Evolutionary conservation across 495 filamentous ascomycete genomes (phyloP).

Genomic region (Cenococcum geophilum): DNA sequence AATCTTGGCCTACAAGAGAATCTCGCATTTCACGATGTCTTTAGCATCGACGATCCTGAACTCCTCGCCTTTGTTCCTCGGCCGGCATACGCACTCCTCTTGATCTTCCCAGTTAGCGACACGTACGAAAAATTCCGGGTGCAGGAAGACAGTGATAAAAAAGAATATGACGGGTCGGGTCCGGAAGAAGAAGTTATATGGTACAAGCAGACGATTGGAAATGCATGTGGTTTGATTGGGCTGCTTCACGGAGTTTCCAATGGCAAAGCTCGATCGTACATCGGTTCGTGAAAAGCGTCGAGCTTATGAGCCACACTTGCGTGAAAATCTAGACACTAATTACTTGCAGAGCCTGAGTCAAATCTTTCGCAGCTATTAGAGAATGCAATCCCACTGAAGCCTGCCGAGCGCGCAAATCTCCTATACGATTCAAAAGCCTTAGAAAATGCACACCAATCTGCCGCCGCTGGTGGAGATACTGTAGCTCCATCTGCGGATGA

Average conservation of each 20-base stretch:
- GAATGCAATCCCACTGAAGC: conserved; percentile 43
- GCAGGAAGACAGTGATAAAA: conserved; percentile 36
- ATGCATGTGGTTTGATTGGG: conserved; percentile 60
- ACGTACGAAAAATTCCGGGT: conserved; percentile 47
- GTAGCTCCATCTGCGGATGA: conserved; percentile 36
- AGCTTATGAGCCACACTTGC: background rate
- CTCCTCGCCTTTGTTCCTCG: conserved; percentile 52
- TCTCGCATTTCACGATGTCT: conserved; percentile 56
- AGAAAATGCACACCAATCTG: conserved; percentile 38
- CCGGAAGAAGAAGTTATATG: conserved; percentile 52
- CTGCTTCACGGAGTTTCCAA: conserved; percentile 55
- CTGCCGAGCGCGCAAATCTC: conserved; percentile 35
- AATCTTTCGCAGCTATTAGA: conserved; percentile 33
- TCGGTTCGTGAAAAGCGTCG: conserved; percentile 33
- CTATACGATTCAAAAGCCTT: conserved; percentile 39
- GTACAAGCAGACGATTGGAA: conserved; percentile 61
- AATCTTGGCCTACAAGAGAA: conserved; percentile 49
- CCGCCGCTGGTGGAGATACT: conserved; percentile 38
- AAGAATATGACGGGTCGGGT: conserved; percentile 48
- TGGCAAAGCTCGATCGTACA: conserved; percentile 41
- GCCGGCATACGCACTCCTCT: conserved; percentile 52
- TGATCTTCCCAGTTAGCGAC: conserved; percentile 47
- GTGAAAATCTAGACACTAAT: conserved; percentile 11
- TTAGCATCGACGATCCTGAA: conserved; percentile 50
- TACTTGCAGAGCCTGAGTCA: conserved; percentile 27